Evolutionary conservation across 1,284 basidiomycete genomes (phyloP).

Genomic region (Albatrellus sp.): DNA sequence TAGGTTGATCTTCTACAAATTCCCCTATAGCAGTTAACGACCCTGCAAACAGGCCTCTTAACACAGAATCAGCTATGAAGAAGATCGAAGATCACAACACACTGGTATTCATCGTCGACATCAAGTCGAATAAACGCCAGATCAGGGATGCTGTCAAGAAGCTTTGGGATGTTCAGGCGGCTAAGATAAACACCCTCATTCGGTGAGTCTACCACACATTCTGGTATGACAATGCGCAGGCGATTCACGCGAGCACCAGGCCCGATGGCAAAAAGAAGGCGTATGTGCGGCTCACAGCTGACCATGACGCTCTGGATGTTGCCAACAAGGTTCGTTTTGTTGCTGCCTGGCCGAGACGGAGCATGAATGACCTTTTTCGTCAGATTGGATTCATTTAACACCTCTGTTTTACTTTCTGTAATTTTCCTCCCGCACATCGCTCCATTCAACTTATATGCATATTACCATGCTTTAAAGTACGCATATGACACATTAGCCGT

Average conservation of each 20-base stretch:
- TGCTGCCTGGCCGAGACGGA: neutral
- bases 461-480: neutral
- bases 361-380: neutral
- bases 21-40: too few species aligned
- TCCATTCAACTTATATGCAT: neutral
- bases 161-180: slow-evolving; percentile 93
- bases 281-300: slow-evolving; percentile 88
- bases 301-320: slow-evolving; percentile 96
- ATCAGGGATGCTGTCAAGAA: slow-evolving; percentile 99
- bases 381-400: slow-evolving; percentile 5
- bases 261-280: slow-evolving; percentile 99
- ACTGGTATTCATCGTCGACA: slow-evolving; percentile 93
- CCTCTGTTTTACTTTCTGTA: neutral
- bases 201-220: slow-evolving; percentile 40
- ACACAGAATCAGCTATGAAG: slow-evolving; percentile 86
- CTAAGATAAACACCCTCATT: slow-evolving; percentile 97
- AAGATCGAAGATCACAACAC: slow-evolving; percentile 99
- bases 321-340: slow-evolving; percentile 82
- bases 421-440: neutral
- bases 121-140: slow-evolving; percentile 94
- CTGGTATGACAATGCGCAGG: slow-evolving; percentile 1
- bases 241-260: slow-evolving; percentile 25
- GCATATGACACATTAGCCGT: neutral
- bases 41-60: slow-evolving; percentile 41
- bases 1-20: slow-evolving; percentile 24